Percentiles rank a stretch among this genome's conserved stretches.
Conservation (phyloP, 2,329 filamentous ascomycete genomes). For the Aaosphaeria pasadenensis region DNA sequence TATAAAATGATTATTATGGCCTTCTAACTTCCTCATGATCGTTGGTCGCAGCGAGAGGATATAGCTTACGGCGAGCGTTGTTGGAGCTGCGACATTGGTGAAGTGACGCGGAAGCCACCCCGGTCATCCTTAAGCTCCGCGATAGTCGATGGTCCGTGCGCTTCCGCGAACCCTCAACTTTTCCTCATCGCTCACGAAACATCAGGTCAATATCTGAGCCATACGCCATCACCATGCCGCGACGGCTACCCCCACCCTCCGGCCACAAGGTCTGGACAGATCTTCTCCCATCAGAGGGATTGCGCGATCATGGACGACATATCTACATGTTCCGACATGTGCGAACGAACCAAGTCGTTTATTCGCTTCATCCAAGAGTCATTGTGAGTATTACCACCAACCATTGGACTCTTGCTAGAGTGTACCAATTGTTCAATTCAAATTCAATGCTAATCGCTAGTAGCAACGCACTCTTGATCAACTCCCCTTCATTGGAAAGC, state of each 20-base stretch:
- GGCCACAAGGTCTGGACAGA: constrained; percentile 30
- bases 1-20: too few species aligned
- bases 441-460: not conserved
- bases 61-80: not conserved
- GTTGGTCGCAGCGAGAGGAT: too few species aligned
- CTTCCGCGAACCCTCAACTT: not conserved
- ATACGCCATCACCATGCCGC: not conserved
- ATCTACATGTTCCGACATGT: constrained; percentile 63
- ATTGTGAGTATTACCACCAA: constrained; percentile 41
- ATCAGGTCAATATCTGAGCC: not conserved
- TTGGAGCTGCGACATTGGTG: constrained; percentile 18
- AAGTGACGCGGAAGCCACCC: not conserved
- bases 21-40: too few species aligned
- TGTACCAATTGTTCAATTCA: not conserved
- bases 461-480: constrained; percentile 56
- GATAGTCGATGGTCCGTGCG: not conserved
- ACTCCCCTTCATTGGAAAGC: constrained; percentile 62
- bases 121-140: not conserved
- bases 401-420: not conserved
- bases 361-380: constrained; percentile 57
- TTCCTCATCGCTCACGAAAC: not conserved
- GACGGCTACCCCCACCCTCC: not conserved
- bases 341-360: constrained; percentile 62
- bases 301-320: constrained; percentile 50
- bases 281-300: constrained; percentile 18